These are phyloP conservation scores for Fusarium oxysporum DNA, from an alignment of 2,329 filamentous ascomycete species.

Conservation along the genomic window DNA sequence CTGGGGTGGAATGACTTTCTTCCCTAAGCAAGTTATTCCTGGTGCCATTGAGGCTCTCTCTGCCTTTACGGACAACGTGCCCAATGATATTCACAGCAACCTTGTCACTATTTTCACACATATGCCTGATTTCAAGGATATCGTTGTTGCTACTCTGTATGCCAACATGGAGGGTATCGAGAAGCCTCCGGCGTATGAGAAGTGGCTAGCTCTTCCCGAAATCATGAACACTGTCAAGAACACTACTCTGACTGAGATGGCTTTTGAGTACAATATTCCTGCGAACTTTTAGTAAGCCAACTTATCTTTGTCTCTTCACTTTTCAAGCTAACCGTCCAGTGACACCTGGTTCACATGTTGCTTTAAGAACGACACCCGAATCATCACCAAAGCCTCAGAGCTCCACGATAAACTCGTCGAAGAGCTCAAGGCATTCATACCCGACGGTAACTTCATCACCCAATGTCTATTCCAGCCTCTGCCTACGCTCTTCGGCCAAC, in stretches of 20 bases:
- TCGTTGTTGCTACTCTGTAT: constrained; percentile 18
- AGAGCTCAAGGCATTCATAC: constrained; percentile 26
- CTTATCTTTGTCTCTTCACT: fast-evolving
- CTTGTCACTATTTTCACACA: constrained; percentile 18
- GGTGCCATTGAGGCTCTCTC: constrained; percentile 15
- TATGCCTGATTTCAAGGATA: constrained; percentile 28
- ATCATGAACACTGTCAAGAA: constrained; percentile 29
- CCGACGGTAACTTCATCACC: constrained; percentile 24
- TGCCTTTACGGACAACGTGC: constrained; percentile 14
- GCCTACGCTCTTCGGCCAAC: constrained; percentile 18
- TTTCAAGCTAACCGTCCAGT: not conserved
- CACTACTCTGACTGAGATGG: constrained; percentile 31
- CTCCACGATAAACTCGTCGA: constrained; percentile 21
- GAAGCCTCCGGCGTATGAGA: constrained; percentile 24
- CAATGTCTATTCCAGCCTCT: constrained; percentile 32
- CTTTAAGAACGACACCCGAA: constrained; percentile 29
- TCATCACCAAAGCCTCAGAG: constrained; percentile 25
- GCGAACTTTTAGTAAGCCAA: constrained; percentile 22
- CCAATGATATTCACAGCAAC: constrained; percentile 26
- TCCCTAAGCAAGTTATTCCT: constrained; percentile 26
- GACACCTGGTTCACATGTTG: constrained; percentile 30
- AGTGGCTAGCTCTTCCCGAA: constrained; percentile 32
- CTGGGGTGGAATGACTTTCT: constrained; percentile 35
- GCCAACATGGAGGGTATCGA: constrained; percentile 27
- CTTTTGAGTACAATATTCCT: constrained; percentile 33